phyloP scores from a whole-genome alignment of 768 basidiomycete genomes.

The Panellus pusillus region DNA sequence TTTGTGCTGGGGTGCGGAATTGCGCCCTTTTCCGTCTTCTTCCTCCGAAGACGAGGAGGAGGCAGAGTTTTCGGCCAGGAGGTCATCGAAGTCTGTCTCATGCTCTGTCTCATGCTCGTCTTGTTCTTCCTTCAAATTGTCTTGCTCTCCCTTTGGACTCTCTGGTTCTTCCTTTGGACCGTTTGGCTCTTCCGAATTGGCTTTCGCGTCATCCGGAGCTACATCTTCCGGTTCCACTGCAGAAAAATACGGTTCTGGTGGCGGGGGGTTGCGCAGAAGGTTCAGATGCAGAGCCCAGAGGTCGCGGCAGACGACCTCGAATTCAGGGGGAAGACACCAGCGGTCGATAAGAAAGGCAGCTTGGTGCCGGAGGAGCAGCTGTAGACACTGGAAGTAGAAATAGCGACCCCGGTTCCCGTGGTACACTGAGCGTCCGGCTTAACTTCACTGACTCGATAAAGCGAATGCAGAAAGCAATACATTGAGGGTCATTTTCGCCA shows the following conservation, averaged over 20 bases:
- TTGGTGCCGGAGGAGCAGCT: constrained; percentile 79
- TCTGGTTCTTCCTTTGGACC: constrained; percentile 20
- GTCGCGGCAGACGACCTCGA: constrained; percentile 78
- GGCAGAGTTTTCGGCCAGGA: constrained; percentile 45
- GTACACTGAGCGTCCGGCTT: constrained; percentile 56
- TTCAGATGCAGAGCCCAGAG: constrained; percentile 78
- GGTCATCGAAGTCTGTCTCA: constrained; percentile 42
- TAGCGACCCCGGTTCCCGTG: constrained; percentile 77
- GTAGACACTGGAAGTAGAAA: constrained; percentile 82
- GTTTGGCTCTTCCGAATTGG: too few relatives aligned
- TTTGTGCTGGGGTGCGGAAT: constrained; percentile 7
- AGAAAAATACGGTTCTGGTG: constrained; percentile 58
- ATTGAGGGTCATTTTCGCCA: constrained; percentile 50
- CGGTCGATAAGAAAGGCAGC: constrained; percentile 53
- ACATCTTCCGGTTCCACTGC: constrained; percentile 32
- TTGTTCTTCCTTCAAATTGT: constrained; percentile 26
- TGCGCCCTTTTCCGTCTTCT: constrained; percentile 26
- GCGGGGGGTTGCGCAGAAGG: constrained; percentile 57
- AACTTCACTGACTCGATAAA: neutral
- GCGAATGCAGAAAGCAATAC: neutral
- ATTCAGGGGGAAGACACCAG: constrained; percentile 78
- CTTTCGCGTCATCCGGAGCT: constrained; percentile 12
- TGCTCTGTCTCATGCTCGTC: constrained; percentile 20
- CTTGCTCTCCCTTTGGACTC: constrained; percentile 25
- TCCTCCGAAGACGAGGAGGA: constrained; percentile 37